These are phyloP conservation scores for Pythium angustatum DNA, from an alignment of 352 stramenopile species.

Conservation along the genomic window DNA sequence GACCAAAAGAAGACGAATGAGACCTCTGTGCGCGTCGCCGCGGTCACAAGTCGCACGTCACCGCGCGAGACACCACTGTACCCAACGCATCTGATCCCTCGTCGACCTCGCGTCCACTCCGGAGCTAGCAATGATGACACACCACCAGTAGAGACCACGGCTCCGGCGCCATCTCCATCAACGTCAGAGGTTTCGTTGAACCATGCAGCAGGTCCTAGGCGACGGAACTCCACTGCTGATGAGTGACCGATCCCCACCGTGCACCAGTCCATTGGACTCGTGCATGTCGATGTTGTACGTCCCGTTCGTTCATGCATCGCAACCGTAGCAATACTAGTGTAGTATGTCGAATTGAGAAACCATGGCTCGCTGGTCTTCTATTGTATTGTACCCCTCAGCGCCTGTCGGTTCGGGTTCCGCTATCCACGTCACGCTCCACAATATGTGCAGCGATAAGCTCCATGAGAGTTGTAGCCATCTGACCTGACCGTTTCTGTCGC, in stretches of 20 bases:
- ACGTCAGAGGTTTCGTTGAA: not conserved
- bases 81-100: constrained; percentile 1
- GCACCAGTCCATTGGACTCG: not conserved
- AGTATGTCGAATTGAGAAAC: no score
- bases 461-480: constrained; percentile 5
- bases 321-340: no score
- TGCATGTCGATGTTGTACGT: no score
- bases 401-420: no score
- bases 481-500: not conserved
- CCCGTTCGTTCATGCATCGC: not conserved
- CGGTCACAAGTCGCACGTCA: not conserved
- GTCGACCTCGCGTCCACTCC: not conserved
- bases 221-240: constrained; percentile 1
- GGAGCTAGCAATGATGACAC: not conserved
- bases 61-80: not conserved
- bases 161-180: not conserved
- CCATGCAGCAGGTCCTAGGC: not conserved
- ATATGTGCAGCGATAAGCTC: no score
- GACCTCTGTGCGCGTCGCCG: not conserved
- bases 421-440: no score
- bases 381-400: no score
- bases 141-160: not conserved
- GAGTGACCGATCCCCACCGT: not conserved
- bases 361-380: no score
- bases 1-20: not conserved